Conservation (phyloP, 352 stramenopile species). For the Phytophthora chlamydospora region DNA sequence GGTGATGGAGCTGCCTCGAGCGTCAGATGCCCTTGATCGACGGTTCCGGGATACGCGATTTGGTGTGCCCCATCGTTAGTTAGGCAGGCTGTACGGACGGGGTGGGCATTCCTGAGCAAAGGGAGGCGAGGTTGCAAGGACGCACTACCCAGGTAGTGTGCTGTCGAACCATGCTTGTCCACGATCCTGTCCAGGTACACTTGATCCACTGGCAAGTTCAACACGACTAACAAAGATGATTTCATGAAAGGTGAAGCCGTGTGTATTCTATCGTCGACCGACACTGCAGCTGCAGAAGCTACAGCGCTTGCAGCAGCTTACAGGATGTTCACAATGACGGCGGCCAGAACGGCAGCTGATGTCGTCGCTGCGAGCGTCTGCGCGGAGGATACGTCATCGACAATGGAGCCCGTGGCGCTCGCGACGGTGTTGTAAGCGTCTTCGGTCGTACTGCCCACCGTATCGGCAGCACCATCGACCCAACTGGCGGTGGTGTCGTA, state of each 20-base stretch:
- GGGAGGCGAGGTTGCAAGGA: too few species aligned
- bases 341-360: conserved; percentile 5
- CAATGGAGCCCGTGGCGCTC: conserved; percentile 30
- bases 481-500: conserved; percentile 28
- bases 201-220: too few species aligned
- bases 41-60: too few species aligned
- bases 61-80: too few species aligned
- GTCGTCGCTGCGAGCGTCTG: conserved; percentile 13
- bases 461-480: conserved; percentile 19
- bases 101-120: too few species aligned
- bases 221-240: background rate
- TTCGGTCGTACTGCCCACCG: conserved; percentile 6
- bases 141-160: too few species aligned
- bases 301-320: conserved; percentile 7
- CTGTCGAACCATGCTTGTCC: too few species aligned
- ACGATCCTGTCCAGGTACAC: too few species aligned
- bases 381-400: conserved; percentile 28
- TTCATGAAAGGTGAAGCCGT: background rate
- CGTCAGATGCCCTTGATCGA: too few species aligned
- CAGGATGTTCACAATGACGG: conserved; percentile 8
- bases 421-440: conserved; percentile 23
- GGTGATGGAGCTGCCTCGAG: too few species aligned
- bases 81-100: too few species aligned
- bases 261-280: conserved; percentile 12
- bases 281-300: background rate